Evolutionary conservation across 345 rosid genomes (phyloP), one percentile per base, ranked within the genome.

Genomic region (Turnera subulata): DNA sequence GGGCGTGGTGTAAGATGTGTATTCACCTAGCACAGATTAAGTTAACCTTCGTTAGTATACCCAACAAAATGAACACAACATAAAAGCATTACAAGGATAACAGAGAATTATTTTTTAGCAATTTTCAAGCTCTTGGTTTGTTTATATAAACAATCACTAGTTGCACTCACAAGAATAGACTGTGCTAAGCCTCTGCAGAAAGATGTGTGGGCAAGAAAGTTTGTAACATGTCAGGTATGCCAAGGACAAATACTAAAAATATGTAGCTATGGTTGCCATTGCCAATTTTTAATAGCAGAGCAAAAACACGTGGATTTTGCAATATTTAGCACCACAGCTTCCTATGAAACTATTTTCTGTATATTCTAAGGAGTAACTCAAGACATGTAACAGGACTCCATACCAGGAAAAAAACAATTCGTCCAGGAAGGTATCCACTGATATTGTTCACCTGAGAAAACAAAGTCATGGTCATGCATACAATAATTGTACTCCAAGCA

Each of bases 321-420:
- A 29, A 3, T 4, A 29, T 4, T 29, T 4, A 29, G 35, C 8
- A 29, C 35, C 5, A 29, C 35, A 12, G 17, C 11, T 38, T 26
- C 9, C 39, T 8, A 1, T 4, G 19, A 40, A 15, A 22, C 46
- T 47, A 55, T 43, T 23, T 54, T 47, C 37, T 16, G 23, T 18
- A 58, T 32, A 24, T 23, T 54, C 66, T 33, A 23, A 35, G 35
- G 17, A 42, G 26, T 5, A 47, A 54, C 13, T 40, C 24, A 17
- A 50, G 26, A 46, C 25, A 15, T n/a, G 44, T 56, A 21, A 60
- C 40, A 21, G 42, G 0, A 55, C 18, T 61, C 73, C 80, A 11
- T 84, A 94, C 99, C 96, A 94, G 77, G 93, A 94, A 94, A 71
- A 94, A 94, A 53, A 94, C 99, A 32, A 94, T 94, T 60, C 97